Base-by-base conservation (phyloP, 202 grass and related monocot genomes). In the Musa balbisiana region DNA sequence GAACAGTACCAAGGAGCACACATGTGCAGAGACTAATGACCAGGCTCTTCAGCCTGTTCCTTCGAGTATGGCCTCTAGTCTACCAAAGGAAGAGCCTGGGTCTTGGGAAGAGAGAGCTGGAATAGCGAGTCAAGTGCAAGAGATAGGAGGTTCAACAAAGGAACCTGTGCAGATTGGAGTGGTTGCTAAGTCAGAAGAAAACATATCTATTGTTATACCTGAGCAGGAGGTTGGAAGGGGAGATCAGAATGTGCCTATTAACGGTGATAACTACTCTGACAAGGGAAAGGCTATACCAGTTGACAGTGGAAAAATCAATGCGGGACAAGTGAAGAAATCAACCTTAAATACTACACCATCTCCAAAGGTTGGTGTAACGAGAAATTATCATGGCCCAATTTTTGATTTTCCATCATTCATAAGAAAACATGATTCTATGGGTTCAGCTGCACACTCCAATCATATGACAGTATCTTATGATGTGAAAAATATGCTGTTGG, bases 331-430 rank as follows among this genome's bases (percentile, higher is more conserved):
- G 49, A 92, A 92, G 82, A 94, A 83, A 84, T 71, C 79, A 53
- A 72, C 59, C 25, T 76, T 80, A 73, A 93, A 76, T 72, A 85
- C 78, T 27, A 69, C 80, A 54, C 76, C 87, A 60, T 25, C 83
- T 76, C 81, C 82, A 49, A 92, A 27, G 81, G 87, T 89, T 82
- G 80, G n/a, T 72, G n/a, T 89, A 79, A 62, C 89, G 3, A 92
- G 87, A 85, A 94, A 88, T 69, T 99, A 94, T 58, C 87, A 94
- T 77, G 95, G 88, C 12, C 95, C 91, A 10, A 79, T 99, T 85
- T 99, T 94, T 53, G 91, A 99, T 75, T 92, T 94, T 69, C 89
- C 85, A 4, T 94, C 91, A 63, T 94, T 92, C 69, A 94, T 87
- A 63, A 89, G 91, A 78, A 94, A 93, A 70, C 85, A 89, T 25